Conservation (phyloP, 2,329 filamentous ascomycete species). For the Colletotrichum lentis region DNA sequence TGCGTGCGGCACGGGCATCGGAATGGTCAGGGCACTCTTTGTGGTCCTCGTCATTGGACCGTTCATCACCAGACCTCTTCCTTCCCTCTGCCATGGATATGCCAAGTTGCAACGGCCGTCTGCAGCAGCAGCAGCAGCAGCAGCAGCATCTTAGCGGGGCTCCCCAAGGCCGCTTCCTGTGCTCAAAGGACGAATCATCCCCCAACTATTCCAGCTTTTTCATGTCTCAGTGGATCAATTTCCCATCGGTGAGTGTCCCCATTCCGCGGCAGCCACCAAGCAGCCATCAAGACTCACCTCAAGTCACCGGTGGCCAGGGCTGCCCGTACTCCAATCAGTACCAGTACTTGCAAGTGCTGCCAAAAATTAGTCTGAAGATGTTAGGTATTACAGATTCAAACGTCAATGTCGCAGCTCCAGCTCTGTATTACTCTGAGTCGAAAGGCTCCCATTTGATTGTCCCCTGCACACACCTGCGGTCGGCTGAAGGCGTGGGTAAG, state of each 20-base stretch:
- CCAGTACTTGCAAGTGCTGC: constrained; percentile 4
- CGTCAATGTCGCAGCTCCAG: constrained; percentile 15
- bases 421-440: constrained; percentile 19
- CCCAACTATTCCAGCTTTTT: constrained; percentile 11
- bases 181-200: constrained; percentile 20
- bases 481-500: constrained; percentile 18
- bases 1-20: constrained; percentile 18
- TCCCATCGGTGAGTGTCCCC: constrained; percentile 28
- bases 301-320: constrained; percentile 1
- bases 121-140: constrained; percentile 38
- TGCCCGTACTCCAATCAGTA: background rate
- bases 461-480: constrained; percentile 12
- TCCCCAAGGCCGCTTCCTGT: constrained; percentile 10
- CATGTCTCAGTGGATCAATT: constrained; percentile 23
- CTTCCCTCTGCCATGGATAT: constrained; percentile 28
- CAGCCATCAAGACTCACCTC: constrained; percentile 15
- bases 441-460: constrained; percentile 12
- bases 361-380: background rate
- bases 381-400: too few relatives aligned
- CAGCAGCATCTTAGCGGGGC: constrained; percentile 28
- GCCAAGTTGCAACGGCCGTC: constrained; percentile 34
- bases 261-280: constrained; percentile 6
- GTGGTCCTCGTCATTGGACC: constrained; percentile 31
- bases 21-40: constrained; percentile 19
- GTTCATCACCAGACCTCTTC: constrained; percentile 12